A percentile compares a stretch with the other conserved stretches of the same genome.
Evolutionary conservation across 75 land plant species (phyloP).

Genomic region (Gnetum montanum): DNA sequence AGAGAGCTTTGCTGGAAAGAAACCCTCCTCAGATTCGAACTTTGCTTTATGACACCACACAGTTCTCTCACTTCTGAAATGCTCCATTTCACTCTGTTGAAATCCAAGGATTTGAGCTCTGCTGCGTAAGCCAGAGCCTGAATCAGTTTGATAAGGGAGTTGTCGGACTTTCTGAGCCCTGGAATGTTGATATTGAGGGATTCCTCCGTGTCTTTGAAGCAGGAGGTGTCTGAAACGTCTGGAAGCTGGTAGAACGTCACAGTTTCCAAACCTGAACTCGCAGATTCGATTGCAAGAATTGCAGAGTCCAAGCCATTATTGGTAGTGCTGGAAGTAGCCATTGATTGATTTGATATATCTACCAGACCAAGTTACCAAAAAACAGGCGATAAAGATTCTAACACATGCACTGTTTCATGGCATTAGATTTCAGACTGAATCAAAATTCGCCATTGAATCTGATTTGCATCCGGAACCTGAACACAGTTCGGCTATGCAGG

Average conservation of each 20-base stretch:
- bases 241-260: conserved; percentile 2
- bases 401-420: too few relatives aligned
- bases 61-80: conserved; percentile 20
- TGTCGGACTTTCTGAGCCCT: not conserved
- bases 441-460: too few relatives aligned
- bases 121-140: not conserved
- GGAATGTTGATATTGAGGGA: conserved; percentile 40
- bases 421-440: too few relatives aligned
- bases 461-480: too few relatives aligned
- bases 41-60: conserved; percentile 17
- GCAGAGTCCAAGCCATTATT: conserved; percentile 3
- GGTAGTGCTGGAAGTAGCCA: not conserved
- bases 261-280: not conserved
- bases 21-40: conserved; percentile 24
- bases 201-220: conserved; percentile 38
- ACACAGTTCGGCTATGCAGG: too few relatives aligned
- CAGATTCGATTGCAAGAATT: conserved; percentile 1
- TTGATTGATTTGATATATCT: too few relatives aligned
- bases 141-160: conserved; percentile 21
- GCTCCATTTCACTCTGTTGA: conserved; percentile 42
- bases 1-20: conserved; percentile 33
- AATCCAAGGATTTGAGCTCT: conserved; percentile 26
- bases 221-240: conserved; percentile 1
- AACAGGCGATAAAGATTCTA: too few relatives aligned
- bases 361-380: too few relatives aligned